Conservation (phyloP, 2,329 filamentous ascomycete species). For the Aureobasidium pullulans region DNA sequence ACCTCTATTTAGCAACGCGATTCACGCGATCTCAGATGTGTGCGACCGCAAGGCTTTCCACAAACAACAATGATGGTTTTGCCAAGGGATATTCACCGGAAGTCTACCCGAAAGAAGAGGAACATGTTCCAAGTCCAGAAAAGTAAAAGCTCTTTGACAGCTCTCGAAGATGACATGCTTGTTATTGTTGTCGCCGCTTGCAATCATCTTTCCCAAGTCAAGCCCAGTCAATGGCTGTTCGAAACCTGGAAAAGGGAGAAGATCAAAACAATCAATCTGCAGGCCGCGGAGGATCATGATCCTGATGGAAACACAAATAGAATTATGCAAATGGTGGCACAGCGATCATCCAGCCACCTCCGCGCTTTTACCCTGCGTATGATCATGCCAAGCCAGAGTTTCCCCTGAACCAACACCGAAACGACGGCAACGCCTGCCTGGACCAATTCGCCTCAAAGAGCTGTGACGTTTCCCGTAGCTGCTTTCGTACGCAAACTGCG, state of each 20-base stretch:
- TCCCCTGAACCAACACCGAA: neutral
- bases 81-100: neutral
- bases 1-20: too few species aligned
- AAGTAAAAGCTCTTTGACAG: neutral
- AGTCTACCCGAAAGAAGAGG: neutral
- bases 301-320: neutral
- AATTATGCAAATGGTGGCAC: neutral
- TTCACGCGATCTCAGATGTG: neutral
- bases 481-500: neutral
- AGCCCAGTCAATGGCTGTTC: neutral
- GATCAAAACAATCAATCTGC: neutral
- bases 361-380: neutral
- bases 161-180: neutral
- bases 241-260: neutral
- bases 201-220: neutral
- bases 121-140: neutral
- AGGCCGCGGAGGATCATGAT: neutral
- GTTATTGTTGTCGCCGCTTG: neutral
- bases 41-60: neutral
- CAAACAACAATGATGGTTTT: neutral
- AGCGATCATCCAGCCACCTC: slow-evolving; percentile 1
- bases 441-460: neutral
- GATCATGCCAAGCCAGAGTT: neutral
- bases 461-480: neutral
- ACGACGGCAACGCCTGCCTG: slow-evolving; percentile 2